A percentile compares a stretch with the other conserved stretches of the same genome.
Conservation (phyloP, 441 rosid genomes). For the Sinapis alba region DNA sequence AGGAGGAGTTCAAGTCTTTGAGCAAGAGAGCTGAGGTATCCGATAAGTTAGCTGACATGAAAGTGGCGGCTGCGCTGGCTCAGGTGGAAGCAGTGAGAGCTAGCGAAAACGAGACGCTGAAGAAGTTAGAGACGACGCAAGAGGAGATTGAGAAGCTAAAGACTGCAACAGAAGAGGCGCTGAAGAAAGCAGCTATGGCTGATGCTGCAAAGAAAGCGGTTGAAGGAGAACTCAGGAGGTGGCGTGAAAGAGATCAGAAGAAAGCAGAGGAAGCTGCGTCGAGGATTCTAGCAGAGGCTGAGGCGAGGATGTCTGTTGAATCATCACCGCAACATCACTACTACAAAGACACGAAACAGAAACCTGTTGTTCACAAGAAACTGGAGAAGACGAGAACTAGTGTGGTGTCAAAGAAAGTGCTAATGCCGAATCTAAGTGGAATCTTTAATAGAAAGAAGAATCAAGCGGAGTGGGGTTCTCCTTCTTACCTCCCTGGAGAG, state of each 20-base stretch:
- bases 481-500: conserved; percentile 80
- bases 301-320: conserved; percentile 48
- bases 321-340: conserved; percentile 70
- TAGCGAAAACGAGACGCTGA: conserved; percentile 80
- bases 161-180: conserved; percentile 64
- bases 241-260: conserved; percentile 90
- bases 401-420: conserved; percentile 64
- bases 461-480: conserved; percentile 86
- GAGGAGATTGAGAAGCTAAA: conserved; percentile 82
- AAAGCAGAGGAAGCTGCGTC: conserved; percentile 85
- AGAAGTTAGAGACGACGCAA: conserved; percentile 64
- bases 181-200: conserved; percentile 92
- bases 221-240: conserved; percentile 88
- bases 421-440: conserved; percentile 67
- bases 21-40: conserved; percentile 80
- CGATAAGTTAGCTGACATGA: conserved; percentile 81
- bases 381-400: conserved; percentile 65
- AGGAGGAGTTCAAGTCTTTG: conserved; percentile 75
- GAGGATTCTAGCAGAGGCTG: conserved; percentile 72
- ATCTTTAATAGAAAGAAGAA: conserved; percentile 80
- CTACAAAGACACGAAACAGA: conserved; percentile 56
- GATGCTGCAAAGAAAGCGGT: conserved; percentile 94
- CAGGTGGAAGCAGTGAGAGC: conserved; percentile 96
- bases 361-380: conserved; percentile 42
- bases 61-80: conserved; percentile 93